phyloP scores from a whole-genome alignment of 2,329 filamentous ascomycete species.

The Clonostachys rhizophaga region DNA sequence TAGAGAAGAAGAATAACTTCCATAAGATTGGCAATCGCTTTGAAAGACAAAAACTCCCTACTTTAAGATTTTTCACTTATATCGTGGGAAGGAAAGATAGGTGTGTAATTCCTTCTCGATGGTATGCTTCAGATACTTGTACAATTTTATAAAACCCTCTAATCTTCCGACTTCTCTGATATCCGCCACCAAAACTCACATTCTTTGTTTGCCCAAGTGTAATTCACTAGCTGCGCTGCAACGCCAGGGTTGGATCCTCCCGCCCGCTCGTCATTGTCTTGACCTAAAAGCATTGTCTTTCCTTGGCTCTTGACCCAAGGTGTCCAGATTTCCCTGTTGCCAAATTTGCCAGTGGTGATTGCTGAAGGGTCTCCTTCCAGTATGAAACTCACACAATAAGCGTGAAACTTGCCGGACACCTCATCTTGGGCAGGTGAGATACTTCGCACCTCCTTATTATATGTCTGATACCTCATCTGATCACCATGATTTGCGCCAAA shows the following conservation, averaged over 20 bases:
- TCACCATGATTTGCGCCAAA: conserved; percentile 28
- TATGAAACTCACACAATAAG: conserved; percentile 28
- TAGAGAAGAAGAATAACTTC: too few relatives aligned
- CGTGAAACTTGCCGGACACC: conserved; percentile 25
- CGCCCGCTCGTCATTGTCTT: conserved; percentile 41
- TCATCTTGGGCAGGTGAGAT: conserved; percentile 25
- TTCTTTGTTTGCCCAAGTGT: conserved; percentile 34
- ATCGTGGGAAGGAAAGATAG: too few relatives aligned
- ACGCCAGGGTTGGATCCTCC: conserved; percentile 28
- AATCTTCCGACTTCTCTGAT: conserved; percentile 20
- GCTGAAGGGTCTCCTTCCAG: conserved; percentile 21
- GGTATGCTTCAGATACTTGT: too few relatives aligned
- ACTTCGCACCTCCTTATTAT: conserved; percentile 24
- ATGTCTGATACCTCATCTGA: conserved; percentile 31
- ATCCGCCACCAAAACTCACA: conserved; percentile 40
- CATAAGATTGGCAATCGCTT: too few relatives aligned
- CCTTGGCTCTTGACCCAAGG: conserved; percentile 15
- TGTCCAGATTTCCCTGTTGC: conserved; percentile 12
- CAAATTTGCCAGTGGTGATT: conserved; percentile 11
- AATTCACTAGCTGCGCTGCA: conserved; percentile 29
- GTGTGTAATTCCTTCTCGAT: too few relatives aligned
- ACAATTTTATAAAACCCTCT: background rate
- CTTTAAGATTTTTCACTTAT: too few relatives aligned
- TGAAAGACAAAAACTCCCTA: too few relatives aligned
- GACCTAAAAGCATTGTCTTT: conserved; percentile 36